A percentile compares a stretch with the other conserved stretches of the same genome.
These are phyloP conservation scores for Apodospora peruviana DNA, from an alignment of 495 filamentous ascomycete species.

Conservation along the genomic window DNA sequence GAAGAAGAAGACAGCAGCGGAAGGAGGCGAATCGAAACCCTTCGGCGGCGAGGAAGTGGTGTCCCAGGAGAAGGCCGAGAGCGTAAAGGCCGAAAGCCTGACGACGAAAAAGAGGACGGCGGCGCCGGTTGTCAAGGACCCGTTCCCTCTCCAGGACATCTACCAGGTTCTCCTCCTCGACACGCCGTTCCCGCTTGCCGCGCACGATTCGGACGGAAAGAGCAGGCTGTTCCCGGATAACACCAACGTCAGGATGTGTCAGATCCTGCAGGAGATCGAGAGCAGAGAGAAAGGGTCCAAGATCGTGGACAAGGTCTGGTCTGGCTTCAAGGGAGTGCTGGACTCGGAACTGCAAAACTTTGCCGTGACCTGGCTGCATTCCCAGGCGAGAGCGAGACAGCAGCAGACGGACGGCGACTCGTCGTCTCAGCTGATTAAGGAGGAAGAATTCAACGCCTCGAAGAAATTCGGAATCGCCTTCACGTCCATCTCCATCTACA, in stretches of 20 bases:
- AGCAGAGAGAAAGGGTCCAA: slow-evolving; percentile 2
- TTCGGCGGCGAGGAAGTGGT: no score
- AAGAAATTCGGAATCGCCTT: not conserved
- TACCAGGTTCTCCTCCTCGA: slow-evolving; percentile 7
- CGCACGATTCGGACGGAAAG: not conserved
- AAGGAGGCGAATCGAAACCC: no score
- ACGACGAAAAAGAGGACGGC: not conserved
- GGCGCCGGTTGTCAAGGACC: not conserved
- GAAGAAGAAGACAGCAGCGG: not conserved
- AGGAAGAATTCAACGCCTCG: not conserved
- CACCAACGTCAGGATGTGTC: slow-evolving; percentile 9
- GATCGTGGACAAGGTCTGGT: slow-evolving; percentile 2
- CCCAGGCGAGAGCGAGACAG: slow-evolving; percentile 1
- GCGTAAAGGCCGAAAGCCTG: no score
- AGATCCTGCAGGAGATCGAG: slow-evolving; percentile 6
- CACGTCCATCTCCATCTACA: slow-evolving; percentile 1
- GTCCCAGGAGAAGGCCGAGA: no score
- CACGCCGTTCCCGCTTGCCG: slow-evolving; percentile 5
- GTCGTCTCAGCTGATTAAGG: not conserved
- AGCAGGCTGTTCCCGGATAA: slow-evolving; percentile 4
- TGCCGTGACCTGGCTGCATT: slow-evolving; percentile 6
- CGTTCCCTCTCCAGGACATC: not conserved
- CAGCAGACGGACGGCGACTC: not conserved
- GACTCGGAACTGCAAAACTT: not conserved
- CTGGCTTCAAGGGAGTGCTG: not conserved